These are phyloP conservation scores for Solanum gandarillasii DNA, from an alignment of 257 asterid genomes.

Conservation along the genomic window DNA sequence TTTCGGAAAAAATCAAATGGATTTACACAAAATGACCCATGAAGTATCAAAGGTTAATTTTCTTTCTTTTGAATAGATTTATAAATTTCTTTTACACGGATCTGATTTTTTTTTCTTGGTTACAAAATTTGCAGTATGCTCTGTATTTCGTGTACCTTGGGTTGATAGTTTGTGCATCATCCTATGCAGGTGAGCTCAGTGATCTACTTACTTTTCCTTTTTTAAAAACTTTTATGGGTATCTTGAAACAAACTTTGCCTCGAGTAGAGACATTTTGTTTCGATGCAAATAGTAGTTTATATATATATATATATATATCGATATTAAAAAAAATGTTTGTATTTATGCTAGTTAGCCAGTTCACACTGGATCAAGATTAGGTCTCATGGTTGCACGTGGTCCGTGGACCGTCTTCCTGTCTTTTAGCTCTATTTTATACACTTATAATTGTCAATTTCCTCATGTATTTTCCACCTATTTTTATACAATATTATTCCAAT, in stretches of 20 bases:
- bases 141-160: constrained; percentile 94
- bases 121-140: constrained; percentile 62
- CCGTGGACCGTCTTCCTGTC: constrained; percentile 75
- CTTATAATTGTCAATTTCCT: constrained; percentile 18
- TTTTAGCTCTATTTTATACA: constrained; percentile 46
- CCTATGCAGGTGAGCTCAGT: constrained; percentile 75
- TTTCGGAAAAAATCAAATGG: constrained; percentile 86
- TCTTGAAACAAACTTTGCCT: background rate
- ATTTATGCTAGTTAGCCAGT: constrained; percentile 15
- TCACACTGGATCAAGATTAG: constrained; percentile 23
- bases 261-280: background rate
- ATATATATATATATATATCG: background rate
- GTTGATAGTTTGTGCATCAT: constrained; percentile 77
- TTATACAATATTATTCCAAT: constrained; percentile 29
- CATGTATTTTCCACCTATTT: background rate
- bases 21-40: constrained; percentile 57
- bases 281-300: background rate
- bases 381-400: constrained; percentile 95
- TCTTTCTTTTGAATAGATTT: background rate
- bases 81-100: constrained; percentile 15
- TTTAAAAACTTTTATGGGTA: background rate
- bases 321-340: background rate
- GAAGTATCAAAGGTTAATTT: constrained; percentile 60
- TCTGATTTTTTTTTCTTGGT: constrained; percentile 23
- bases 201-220: background rate